Conservation (phyloP, 1,284 basidiomycete species). For the Trichosporon coremiiforme region DNA sequence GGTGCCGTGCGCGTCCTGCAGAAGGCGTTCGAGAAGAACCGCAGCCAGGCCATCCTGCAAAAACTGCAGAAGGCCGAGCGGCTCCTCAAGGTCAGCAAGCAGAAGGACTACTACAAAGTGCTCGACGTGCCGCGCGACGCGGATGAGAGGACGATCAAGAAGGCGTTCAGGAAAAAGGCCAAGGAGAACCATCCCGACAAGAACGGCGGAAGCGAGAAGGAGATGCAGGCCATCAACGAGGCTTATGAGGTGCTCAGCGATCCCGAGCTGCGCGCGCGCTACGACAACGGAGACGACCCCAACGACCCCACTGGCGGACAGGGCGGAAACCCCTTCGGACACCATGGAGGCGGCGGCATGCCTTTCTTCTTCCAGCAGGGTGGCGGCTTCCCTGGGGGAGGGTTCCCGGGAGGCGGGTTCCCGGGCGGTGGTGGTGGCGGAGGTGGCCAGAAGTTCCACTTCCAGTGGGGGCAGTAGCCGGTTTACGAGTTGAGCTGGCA, state of each 20-base stretch:
- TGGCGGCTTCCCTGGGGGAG: conserved; percentile 41
- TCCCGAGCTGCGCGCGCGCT: conserved; percentile 75
- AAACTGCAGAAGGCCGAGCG: conserved; percentile 80
- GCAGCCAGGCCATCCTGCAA: conserved; percentile 73
- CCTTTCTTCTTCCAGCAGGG: conserved; percentile 60
- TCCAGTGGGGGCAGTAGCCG: conserved; percentile 47
- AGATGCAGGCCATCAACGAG: conserved; percentile 88
- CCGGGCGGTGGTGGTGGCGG: conserved; percentile 34
- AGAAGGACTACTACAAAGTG: conserved; percentile 97
- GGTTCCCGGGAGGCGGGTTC: conserved; percentile 18
- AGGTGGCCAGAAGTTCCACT: conserved; percentile 56
- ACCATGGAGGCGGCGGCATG: conserved; percentile 58
- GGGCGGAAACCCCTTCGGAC: conserved; percentile 57
- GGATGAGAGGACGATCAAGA: conserved; percentile 83
- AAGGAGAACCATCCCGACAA: conserved; percentile 85
- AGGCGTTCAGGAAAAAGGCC: conserved; percentile 83
- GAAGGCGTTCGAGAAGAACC: conserved; percentile 78
- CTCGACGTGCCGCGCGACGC: conserved; percentile 82
- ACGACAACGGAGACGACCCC: conserved; percentile 94
- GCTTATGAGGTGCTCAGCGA: conserved; percentile 45
- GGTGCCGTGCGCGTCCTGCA: conserved; percentile 78
- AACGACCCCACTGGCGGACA: conserved; percentile 78
- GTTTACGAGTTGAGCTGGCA: neutral
- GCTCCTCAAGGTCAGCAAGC: conserved; percentile 82
- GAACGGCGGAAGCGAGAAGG: conserved; percentile 88